phyloP scores from a whole-genome alignment of 257 asterid species.

The Gentiana macrophylla region DNA sequence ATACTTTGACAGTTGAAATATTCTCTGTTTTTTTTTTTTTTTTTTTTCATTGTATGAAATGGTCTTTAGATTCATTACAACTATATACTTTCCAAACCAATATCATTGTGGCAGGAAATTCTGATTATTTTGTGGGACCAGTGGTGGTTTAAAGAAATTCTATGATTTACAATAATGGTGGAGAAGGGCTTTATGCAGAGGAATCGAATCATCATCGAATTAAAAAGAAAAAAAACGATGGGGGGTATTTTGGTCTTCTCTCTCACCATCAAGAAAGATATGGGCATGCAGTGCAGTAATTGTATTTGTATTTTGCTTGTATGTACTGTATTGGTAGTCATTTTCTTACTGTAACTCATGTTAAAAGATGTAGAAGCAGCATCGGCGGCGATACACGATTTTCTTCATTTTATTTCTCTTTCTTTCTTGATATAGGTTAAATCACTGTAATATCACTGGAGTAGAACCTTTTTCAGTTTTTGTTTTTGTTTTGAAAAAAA shows the following conservation, averaged over 20 bases:
- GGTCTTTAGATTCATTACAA: no score
- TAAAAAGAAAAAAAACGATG: conserved; percentile 2
- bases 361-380: conserved; percentile 14
- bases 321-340: conserved; percentile 29
- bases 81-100: no score
- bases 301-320: conserved; percentile 23
- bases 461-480: conserved; percentile 13
- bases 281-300: neutral
- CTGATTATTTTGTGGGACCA: conserved; percentile 20
- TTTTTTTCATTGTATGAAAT: neutral
- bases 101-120: conserved; percentile 40
- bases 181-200: conserved; percentile 1
- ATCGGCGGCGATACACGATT: conserved; percentile 18
- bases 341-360: conserved; percentile 20
- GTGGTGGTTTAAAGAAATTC: conserved; percentile 14
- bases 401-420: conserved; percentile 4
- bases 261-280: conserved; percentile 1
- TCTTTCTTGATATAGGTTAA: conserved; percentile 10
- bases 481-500: no score
- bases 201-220: conserved; percentile 9
- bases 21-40: neutral
- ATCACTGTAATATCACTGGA: conserved; percentile 30
- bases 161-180: conserved; percentile 1
- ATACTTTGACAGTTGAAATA: neutral
- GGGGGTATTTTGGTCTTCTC: neutral